Conservation (phyloP, 306 rosid species). For the Begonia masoniana region DNA sequence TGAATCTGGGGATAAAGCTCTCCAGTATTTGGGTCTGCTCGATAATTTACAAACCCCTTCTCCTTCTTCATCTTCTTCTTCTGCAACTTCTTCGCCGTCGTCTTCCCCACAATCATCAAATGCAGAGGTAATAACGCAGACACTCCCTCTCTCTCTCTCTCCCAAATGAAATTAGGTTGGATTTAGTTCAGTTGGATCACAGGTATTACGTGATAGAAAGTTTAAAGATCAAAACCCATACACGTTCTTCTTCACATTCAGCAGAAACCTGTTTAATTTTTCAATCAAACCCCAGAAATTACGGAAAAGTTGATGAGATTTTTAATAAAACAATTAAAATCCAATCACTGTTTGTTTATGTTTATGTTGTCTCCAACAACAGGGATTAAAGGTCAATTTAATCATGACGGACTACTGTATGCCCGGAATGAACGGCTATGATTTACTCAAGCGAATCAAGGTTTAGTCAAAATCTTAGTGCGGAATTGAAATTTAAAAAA, state of each 20-base stretch:
- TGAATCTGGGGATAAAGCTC: conserved; percentile 92
- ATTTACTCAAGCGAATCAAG: conserved; percentile 87
- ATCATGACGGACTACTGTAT: conserved; percentile 99
- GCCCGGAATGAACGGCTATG: conserved; percentile 99
- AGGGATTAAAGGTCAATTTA: conserved; percentile 83
- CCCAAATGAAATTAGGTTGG: no score
- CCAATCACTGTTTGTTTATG: no score
- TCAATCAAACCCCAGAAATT: no score
- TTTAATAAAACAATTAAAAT: no score
- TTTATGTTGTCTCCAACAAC: conserved; percentile 8
- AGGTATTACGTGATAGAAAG: no score
- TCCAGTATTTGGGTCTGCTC: conserved; percentile 61
- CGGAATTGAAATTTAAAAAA: neutral
- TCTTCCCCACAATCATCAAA: conserved; percentile 25
- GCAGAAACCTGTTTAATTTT: no score
- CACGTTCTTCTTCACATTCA: no score
- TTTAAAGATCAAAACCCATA: no score
- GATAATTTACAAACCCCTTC: conserved; percentile 22
- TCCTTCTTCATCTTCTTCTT: neutral
- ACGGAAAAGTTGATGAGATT: no score
- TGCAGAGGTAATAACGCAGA: conserved; percentile 17
- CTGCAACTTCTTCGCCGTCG: conserved; percentile 13
- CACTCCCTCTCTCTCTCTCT: neutral
- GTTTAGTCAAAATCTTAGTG: conserved; percentile 11
- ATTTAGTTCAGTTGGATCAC: no score